Conservation (phyloP, 441 rosid species). For the Lepidium campestre region DNA sequence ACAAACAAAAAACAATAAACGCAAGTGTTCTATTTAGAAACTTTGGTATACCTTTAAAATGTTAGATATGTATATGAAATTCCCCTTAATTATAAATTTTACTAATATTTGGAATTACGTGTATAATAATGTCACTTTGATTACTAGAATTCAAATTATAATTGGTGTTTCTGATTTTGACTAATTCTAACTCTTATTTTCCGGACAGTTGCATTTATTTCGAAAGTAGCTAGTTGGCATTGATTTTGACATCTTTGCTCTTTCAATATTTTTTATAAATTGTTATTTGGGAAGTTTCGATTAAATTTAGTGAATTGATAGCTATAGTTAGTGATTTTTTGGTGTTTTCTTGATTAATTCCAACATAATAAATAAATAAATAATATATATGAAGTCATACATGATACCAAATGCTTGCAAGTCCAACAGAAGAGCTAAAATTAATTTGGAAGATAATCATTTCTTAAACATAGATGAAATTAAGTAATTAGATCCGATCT, state of each 20-base stretch:
- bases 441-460: neutral
- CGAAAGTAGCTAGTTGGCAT: slow-evolving; percentile 20
- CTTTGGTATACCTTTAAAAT: slow-evolving; percentile 7
- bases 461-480: neutral
- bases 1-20: slow-evolving; percentile 9
- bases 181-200: slow-evolving; percentile 19
- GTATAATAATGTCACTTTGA: slow-evolving; percentile 8
- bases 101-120: slow-evolving; percentile 5
- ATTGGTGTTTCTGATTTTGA: slow-evolving; percentile 11
- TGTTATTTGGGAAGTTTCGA: neutral
- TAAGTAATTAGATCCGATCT: neutral
- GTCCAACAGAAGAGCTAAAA: neutral
- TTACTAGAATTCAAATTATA: neutral
- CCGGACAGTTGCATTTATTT: slow-evolving; percentile 17
- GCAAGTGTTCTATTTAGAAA: slow-evolving; percentile 22
- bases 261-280: neutral
- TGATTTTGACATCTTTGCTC: slow-evolving; percentile 22
- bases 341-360: neutral
- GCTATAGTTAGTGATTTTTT: neutral
- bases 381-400: neutral
- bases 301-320: neutral
- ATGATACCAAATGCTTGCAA: neutral
- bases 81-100: neutral
- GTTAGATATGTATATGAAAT: slow-evolving; percentile 18
- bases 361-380: neutral